Conservation (phyloP, 495 filamentous ascomycete genomes). For the Xylaria acuta region DNA sequence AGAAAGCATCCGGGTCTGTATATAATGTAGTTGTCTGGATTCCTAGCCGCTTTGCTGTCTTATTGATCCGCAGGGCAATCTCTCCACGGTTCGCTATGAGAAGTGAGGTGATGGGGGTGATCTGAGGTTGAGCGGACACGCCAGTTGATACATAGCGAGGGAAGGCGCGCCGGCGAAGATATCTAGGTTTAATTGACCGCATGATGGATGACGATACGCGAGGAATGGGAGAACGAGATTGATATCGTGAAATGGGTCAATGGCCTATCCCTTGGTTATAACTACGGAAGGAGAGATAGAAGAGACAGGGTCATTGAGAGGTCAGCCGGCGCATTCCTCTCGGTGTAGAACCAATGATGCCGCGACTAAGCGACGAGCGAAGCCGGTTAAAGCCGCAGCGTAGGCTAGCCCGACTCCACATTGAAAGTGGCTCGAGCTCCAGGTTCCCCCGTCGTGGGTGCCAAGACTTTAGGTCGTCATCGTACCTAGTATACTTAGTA, state of each 20-base stretch:
- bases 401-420: background rate
- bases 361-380: slow-evolving; percentile 21
- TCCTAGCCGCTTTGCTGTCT: slow-evolving; percentile 84
- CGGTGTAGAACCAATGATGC: background rate
- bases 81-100: slow-evolving; percentile 97
- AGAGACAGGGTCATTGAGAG: background rate
- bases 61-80: slow-evolving; percentile 91
- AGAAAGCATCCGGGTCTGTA: slow-evolving; percentile 85
- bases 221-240: background rate
- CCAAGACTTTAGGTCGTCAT: slow-evolving; percentile 12
- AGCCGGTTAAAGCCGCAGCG: slow-evolving; percentile 12
- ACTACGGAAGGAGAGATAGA: background rate
- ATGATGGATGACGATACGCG: slow-evolving; percentile 24
- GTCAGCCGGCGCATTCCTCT: slow-evolving; percentile 21
- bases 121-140: slow-evolving; percentile 37
- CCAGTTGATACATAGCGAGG: slow-evolving; percentile 36
- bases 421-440: background rate
- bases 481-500: background rate
- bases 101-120: slow-evolving; percentile 75
- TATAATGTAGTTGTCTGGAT: slow-evolving; percentile 95
- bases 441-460: background rate
- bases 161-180: slow-evolving; percentile 33
- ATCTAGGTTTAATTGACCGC: slow-evolving; percentile 40
- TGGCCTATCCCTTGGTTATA: background rate
- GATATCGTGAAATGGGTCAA: background rate